Evolutionary conservation across 306 rosid genomes (phyloP), one percentile per base, ranked within the genome.

Genomic region (Castanea mollissima): DNA sequence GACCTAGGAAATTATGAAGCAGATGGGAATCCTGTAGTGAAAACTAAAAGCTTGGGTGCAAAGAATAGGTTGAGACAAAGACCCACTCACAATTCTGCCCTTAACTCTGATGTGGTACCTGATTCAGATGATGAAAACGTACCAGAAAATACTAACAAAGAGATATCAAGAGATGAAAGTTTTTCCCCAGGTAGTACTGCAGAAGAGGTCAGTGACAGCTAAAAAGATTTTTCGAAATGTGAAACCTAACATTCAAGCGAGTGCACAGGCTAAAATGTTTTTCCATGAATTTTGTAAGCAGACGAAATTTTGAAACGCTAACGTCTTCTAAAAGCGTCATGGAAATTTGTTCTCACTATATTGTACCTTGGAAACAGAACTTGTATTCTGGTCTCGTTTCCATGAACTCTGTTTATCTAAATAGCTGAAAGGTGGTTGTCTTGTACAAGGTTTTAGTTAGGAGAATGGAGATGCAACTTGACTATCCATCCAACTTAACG

Each of bases 61-160:
- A 92, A 94, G 85, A 91, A 86, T 38, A 87, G 85, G 88, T 29
- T 85, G 80, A 88, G 97, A 79, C 97, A 94, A 64, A 92, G 97
- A 83, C 97, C 97, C 16, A 86, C 83, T 68, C 84, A 75, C n/a
- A 92, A 94, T 90, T 86, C 91, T 68, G 92, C 94, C 25, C 74
- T 94, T 19, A 88, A 89, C 73, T 44, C 85, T 67, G 9, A 73
- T 68, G 85, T 83, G 14, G 58, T 84, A 31, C 86, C 78, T 1
- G 95, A 91, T 87, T 92, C 97, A 70, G 96, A 89, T 25, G 88
- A 87, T 23, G 87, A 52, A 76, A 64, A 54, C 0, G 13, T 51
- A 20, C 5, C 83, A 78, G 58, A 31, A 52, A 59, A 34, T 71
- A 12, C 10, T 29, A 44, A 71, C 25, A 60, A 46, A 21, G 70